Percentiles rank a stretch among this genome's conserved stretches.
phyloP scores from a whole-genome alignment of 2,329 filamentous ascomycete species.

The Hymenoscyphus salicellus region DNA sequence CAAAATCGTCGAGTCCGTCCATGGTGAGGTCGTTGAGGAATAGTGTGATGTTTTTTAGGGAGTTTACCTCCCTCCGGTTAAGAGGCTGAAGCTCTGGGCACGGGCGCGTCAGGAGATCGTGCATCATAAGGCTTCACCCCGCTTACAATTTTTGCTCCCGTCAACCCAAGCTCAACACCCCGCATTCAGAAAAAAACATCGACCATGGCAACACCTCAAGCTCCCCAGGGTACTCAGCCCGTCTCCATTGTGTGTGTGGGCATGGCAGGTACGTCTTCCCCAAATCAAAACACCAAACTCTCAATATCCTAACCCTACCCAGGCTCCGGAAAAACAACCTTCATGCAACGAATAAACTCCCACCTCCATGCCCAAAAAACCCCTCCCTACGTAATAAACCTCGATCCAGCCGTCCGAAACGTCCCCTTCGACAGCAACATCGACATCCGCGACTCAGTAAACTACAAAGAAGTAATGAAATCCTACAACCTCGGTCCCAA shows the following conservation, averaged over 20 bases:
- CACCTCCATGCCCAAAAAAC: slow-evolving; percentile 78
- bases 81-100: slow-evolving; percentile 19
- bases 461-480: slow-evolving; percentile 99
- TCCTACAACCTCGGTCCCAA: slow-evolving; percentile 98
- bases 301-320: slow-evolving; percentile 12
- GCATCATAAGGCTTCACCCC: slow-evolving; percentile 27
- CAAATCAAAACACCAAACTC: not conserved
- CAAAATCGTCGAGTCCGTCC: slow-evolving; percentile 68
- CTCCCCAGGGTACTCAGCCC: slow-evolving; percentile 45
- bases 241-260: slow-evolving; percentile 89
- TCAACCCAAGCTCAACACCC: slow-evolving; percentile 7
- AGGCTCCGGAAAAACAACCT: slow-evolving; percentile 98
- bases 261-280: slow-evolving; percentile 70
- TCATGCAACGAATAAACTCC: slow-evolving; percentile 97
- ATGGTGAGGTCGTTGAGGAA: slow-evolving; percentile 36
- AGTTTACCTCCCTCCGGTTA: not conserved
- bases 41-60: not conserved
- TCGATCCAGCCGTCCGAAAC: slow-evolving; percentile 89
- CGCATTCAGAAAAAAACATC: slow-evolving; percentile 4
- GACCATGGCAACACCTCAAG: slow-evolving; percentile 41
- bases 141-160: slow-evolving; percentile 10
- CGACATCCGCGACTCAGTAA: slow-evolving; percentile 96
- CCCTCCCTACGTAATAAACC: slow-evolving; percentile 92
- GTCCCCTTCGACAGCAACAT: slow-evolving; percentile 97
- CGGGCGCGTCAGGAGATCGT: slow-evolving; percentile 19